A percentile compares a stretch with the other conserved stretches of the same genome.
phyloP scores from a whole-genome alignment of 2,329 filamentous ascomycete species.

The Lachnellula willkommii region DNA sequence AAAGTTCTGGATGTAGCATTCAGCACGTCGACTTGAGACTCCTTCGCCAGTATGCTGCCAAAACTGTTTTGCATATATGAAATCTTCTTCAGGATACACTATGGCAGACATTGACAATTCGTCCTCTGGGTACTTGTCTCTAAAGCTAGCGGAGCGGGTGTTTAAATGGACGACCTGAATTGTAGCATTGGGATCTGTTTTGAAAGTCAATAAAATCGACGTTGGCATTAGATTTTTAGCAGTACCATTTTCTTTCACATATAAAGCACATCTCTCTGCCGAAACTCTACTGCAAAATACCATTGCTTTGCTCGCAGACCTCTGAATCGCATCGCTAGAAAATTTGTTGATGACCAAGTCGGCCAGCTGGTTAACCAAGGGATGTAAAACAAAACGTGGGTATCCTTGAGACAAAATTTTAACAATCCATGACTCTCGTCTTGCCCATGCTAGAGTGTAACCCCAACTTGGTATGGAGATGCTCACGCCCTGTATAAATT shows the following conservation, averaged over 20 bases:
- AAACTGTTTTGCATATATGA: background rate
- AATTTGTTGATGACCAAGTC: background rate
- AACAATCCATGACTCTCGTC: background rate
- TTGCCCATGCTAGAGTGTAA: background rate
- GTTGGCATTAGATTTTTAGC: background rate
- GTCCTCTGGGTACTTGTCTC: background rate
- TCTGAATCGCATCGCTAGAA: background rate
- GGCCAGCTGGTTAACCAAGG: background rate
- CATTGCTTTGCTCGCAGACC: background rate
- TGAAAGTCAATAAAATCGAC: background rate
- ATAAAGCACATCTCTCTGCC: background rate
- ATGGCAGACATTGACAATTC: background rate
- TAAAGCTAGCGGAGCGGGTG: background rate
- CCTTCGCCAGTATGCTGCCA: constrained; percentile 1
- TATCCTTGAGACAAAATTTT: background rate
- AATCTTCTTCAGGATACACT: background rate
- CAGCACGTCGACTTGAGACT: constrained; percentile 3
- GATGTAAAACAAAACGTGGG: background rate
- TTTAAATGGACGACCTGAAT: background rate
- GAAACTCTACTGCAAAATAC: background rate
- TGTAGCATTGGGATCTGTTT: background rate
- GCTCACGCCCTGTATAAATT: background rate
- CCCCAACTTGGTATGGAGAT: background rate
- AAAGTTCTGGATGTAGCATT: background rate
- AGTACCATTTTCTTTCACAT: background rate